Evolutionary conservation across 2,329 filamentous ascomycete genomes (phyloP).

Genomic region (Acarospora socialis): DNA sequence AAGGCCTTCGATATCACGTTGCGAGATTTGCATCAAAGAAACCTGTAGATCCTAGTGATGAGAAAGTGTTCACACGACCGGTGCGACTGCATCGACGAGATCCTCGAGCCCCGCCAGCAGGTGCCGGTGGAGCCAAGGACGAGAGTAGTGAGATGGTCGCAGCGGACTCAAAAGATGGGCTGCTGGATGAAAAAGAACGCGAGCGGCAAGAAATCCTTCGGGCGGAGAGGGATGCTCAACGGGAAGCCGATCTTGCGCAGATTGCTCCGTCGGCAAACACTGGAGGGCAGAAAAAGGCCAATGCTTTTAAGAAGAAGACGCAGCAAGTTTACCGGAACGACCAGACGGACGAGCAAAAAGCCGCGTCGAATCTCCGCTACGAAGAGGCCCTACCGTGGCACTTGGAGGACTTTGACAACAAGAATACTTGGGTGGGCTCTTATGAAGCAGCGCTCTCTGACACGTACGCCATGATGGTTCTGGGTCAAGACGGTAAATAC

Average conservation of each 20-base stretch:
- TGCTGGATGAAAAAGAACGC: slow-evolving; percentile 51
- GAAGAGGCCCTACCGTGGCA: slow-evolving; percentile 96
- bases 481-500: slow-evolving; percentile 56
- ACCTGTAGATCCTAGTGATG: slow-evolving; percentile 54
- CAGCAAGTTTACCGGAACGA: slow-evolving; percentile 77
- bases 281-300: slow-evolving; percentile 50
- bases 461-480: slow-evolving; percentile 61
- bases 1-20: slow-evolving; percentile 72
- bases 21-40: slow-evolving; percentile 62
- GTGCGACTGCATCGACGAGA: slow-evolving; percentile 83
- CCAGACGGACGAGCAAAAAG: slow-evolving; percentile 56
- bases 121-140: slow-evolving; percentile 41
- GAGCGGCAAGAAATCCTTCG: slow-evolving; percentile 44
- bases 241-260: slow-evolving; percentile 75
- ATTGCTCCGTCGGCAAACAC: slow-evolving; percentile 70
- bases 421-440: slow-evolving; percentile 82
- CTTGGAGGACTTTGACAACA: slow-evolving; percentile 88
- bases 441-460: slow-evolving; percentile 84
- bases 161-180: slow-evolving; percentile 24
- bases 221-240: slow-evolving; percentile 71
- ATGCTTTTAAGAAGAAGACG: slow-evolving; percentile 59
- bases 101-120: slow-evolving; percentile 48
- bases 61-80: slow-evolving; percentile 72
- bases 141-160: slow-evolving; percentile 41
- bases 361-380: slow-evolving; percentile 54